Base-by-base conservation (phyloP, 2,329 filamentous ascomycete species). In the Conoideocrella luteorostrata region DNA sequence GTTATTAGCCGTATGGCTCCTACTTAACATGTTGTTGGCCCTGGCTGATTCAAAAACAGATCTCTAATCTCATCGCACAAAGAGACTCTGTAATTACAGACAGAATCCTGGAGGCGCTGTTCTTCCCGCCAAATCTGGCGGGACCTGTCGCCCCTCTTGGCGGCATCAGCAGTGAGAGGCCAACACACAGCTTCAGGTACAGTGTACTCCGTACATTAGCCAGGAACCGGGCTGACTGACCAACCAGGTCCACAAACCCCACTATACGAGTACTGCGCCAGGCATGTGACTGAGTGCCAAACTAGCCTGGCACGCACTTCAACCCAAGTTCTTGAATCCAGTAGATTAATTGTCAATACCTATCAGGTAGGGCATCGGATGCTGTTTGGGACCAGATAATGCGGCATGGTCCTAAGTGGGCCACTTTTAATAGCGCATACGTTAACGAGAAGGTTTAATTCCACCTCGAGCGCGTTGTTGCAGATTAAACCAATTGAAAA, bases 361-460 rank as follows among this genome's bases (percentile, higher is more conserved):
- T 9, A 29, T n/a, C 26, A 29, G 26, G 26, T 13, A 29, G 26
- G 26, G 26, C 52, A 17, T 41, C 46, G 4, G 49, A 59, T 47
- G 35, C 46, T 24, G 43, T 59, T 23, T 45, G 46, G n/a, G 46
- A 60, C 45, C 41, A 60, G 47, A 55, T 58, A 21, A 56, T 60
- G 42, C 50, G 48, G 21, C 39, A 60, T 45, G 39, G 59, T 39
- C 54, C 51, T 35, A 42, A 46, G 24, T 60, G 38, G 22, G 42
- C 39, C 1, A 59, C 47, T 11, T 59, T 60, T 17, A 46, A 54
- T 22, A 50, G 39, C 32, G 42, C 40, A 15, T 59, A 59, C 44
- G 46, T 58, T 10, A 58, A 59, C 30, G 22, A 56, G 43, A 57
- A 45, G 23, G 48, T 52, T 24, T 12, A 53, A 32, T 59, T 58